A percentile compares a stretch with the other conserved stretches of the same genome.
These are phyloP conservation scores for Coemansia sp. DNA, from an alignment of 192 early-diverging fungal genomes.

Conservation along the genomic window DNA sequence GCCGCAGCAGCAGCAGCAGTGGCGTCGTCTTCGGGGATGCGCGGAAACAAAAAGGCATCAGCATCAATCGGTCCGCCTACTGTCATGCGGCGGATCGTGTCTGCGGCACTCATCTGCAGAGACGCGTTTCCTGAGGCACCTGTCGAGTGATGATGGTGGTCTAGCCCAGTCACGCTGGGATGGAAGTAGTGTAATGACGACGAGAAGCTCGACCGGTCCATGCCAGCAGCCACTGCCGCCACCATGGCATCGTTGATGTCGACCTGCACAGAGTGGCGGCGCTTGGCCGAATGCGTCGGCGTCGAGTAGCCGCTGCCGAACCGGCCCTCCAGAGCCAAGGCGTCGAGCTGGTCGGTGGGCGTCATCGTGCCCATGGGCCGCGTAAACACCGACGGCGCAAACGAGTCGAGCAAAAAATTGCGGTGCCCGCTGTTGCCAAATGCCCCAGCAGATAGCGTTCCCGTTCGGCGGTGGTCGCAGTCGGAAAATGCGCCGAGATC, in stretches of 20 bases:
- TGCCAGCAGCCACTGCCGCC: conserved; percentile 37
- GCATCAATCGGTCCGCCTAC: conserved; percentile 36
- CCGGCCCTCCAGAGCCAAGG: conserved; percentile 50
- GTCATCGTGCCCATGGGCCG: conserved; percentile 35
- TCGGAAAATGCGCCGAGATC: conserved; percentile 13
- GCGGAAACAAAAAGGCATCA: conserved; percentile 49
- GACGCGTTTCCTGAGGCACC: neutral
- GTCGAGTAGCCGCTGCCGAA: conserved; percentile 42
- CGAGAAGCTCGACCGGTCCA: conserved; percentile 36
- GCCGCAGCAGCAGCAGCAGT: conserved; percentile 26
- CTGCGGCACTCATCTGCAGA: conserved; percentile 33
- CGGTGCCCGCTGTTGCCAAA: conserved; percentile 15
- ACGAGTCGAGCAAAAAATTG: conserved; percentile 34
- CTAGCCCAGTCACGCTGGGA: conserved; percentile 23
- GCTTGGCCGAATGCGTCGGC: conserved; percentile 44
- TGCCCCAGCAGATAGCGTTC: conserved; percentile 25
- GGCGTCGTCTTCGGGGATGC: conserved; percentile 44
- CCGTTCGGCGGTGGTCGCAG: conserved; percentile 20
- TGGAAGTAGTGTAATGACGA: conserved; percentile 41
- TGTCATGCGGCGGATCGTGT: conserved; percentile 50
- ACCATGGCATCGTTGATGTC: conserved; percentile 51
- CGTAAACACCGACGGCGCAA: conserved; percentile 50
- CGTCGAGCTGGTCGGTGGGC: conserved; percentile 54
- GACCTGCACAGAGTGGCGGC: conserved; percentile 49
- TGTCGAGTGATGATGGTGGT: conserved; percentile 7